These are phyloP conservation scores for Silene conica DNA, from an alignment of 148 eudicot species.

Conservation along the genomic window DNA sequence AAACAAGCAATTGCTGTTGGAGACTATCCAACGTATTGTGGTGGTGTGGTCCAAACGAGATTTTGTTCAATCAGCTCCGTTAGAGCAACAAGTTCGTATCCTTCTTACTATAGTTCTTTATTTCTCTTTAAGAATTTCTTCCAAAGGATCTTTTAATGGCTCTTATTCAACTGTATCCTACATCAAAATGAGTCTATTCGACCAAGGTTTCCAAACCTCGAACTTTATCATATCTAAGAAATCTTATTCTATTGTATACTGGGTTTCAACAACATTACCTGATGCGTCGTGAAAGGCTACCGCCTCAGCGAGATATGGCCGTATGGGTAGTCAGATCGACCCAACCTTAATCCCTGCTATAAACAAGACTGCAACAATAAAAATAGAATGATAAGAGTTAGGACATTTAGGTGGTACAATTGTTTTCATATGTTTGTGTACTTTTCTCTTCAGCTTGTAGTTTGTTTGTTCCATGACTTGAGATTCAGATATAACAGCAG, in stretches of 20 bases:
- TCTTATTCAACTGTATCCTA: not conserved
- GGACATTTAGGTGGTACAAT: not conserved
- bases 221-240: not conserved
- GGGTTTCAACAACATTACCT: no score
- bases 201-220: not conserved
- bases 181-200: not conserved
- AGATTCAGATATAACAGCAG: conserved; percentile 77
- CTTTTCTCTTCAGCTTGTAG: conserved; percentile 1
- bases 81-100: conserved; percentile 96
- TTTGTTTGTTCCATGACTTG: conserved; percentile 41
- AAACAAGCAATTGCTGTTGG: conserved; percentile 35
- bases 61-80: conserved; percentile 74
- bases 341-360: no score
- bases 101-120: conserved; percentile 24
- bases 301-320: no score
- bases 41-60: conserved; percentile 77
- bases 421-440: not conserved
- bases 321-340: no score
- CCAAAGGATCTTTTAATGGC: not conserved
- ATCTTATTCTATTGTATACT: no score
- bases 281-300: no score
- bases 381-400: not conserved
- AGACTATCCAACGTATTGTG: conserved; percentile 52
- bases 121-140: not conserved
- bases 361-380: no score